These are phyloP conservation scores for Yamadazyma insecticola DNA, from an alignment of 805 yeast genomes.

Conservation along the genomic window DNA sequence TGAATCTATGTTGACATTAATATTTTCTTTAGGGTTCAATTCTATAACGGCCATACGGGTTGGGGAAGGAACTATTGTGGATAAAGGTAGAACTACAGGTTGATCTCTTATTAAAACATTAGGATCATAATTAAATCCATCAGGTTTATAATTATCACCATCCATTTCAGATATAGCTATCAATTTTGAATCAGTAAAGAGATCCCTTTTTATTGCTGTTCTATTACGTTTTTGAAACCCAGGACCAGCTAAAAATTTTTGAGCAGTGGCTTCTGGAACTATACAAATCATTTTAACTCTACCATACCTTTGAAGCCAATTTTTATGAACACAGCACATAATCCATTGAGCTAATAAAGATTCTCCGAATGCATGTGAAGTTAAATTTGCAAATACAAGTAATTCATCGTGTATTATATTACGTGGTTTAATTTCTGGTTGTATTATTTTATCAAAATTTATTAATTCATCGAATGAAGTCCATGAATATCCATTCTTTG, in stretches of 20 bases:
- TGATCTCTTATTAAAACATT: conserved; percentile 31
- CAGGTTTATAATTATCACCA: conserved; percentile 16
- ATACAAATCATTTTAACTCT: conserved; percentile 71
- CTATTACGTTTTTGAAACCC: conserved; percentile 53
- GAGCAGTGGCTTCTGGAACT: conserved; percentile 52
- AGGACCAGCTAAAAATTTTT: conserved; percentile 52
- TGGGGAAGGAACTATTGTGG: conserved; percentile 23
- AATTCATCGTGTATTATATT: conserved; percentile 48
- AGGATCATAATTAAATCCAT: conserved; percentile 34
- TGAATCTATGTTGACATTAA: conserved; percentile 40
- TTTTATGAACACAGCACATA: conserved; percentile 58
- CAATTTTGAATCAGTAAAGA: conserved; percentile 55
- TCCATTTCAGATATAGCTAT: conserved; percentile 42
- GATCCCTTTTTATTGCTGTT: conserved; percentile 58
- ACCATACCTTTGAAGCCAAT: conserved; percentile 72
- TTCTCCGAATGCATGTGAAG: conserved; percentile 52
- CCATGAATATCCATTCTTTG: conserved; percentile 67
- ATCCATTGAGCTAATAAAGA: conserved; percentile 72
- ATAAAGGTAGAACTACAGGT: conserved; percentile 27
- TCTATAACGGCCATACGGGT: conserved; percentile 53
- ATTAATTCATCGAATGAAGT: conserved; percentile 48
- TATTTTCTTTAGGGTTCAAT: conserved; percentile 37
- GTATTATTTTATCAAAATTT: conserved; percentile 39
- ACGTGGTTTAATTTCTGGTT: conserved; percentile 21
- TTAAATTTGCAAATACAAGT: conserved; percentile 55